Evolutionary conservation across 2,329 filamentous ascomycete species (phyloP).

Genomic region (Hawksworthiomyces lignivorus): DNA sequence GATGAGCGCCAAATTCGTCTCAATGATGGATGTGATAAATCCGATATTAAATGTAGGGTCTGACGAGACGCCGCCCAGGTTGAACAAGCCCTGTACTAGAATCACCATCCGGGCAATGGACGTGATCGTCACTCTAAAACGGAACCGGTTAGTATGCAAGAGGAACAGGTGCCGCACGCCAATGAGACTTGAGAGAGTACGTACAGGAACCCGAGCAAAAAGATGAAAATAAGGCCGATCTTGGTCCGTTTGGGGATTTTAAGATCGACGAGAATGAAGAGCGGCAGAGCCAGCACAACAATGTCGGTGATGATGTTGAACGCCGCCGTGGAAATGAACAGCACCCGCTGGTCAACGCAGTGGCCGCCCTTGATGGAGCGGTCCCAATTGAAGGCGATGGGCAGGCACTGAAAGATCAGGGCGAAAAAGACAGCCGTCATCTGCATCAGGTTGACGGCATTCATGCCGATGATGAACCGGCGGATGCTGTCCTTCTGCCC

Average conservation of each 20-base stretch:
- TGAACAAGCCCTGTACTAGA: slow-evolving; percentile 17
- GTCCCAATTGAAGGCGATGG: slow-evolving; percentile 36
- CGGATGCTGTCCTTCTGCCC: slow-evolving; percentile 22
- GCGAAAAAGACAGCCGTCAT: slow-evolving; percentile 25
- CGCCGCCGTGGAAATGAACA: slow-evolving; percentile 26
- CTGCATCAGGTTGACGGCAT: slow-evolving; percentile 22
- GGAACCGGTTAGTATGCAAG: not conserved
- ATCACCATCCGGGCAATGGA: slow-evolving; percentile 26
- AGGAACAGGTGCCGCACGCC: too few relatives aligned
- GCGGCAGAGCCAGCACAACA: slow-evolving; percentile 32
- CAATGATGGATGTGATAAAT: slow-evolving; percentile 28
- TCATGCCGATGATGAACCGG: slow-evolving; percentile 22
- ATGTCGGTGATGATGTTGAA: slow-evolving; percentile 38
- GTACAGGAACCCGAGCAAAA: slow-evolving; percentile 23
- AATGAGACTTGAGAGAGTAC: not conserved
- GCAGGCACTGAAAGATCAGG: slow-evolving; percentile 30
- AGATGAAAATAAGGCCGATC: slow-evolving; percentile 22
- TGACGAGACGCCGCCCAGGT: slow-evolving; percentile 7
- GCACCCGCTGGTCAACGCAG: slow-evolving; percentile 24
- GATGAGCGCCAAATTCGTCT: slow-evolving; percentile 32
- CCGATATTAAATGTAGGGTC: slow-evolving; percentile 25
- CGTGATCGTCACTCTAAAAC: slow-evolving; percentile 25
- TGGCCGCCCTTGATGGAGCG: slow-evolving; percentile 29
- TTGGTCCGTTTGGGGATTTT: slow-evolving; percentile 22
- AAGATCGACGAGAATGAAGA: slow-evolving; percentile 23